Base-by-base conservation (phyloP, 1,284 basidiomycete species). In the Tetrapyrgos nigripes region DNA sequence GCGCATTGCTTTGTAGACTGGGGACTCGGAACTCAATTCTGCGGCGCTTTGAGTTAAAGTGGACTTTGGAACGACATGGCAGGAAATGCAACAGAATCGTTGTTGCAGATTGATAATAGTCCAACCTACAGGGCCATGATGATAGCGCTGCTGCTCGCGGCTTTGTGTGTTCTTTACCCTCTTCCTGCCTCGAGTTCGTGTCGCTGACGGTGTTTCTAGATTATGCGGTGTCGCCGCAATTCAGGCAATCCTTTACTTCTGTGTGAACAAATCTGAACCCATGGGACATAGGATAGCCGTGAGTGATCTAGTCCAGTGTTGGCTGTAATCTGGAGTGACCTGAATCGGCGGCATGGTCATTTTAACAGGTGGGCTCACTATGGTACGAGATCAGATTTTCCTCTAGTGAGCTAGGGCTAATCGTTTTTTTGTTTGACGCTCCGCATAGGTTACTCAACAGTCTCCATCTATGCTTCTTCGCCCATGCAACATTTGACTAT, bases 401-500 rank as follows among this genome's bases (percentile, higher is more conserved):
- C 31, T n/a, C 19, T 8, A 6, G n/a, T n/a, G 6, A 27, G 26
- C 17, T 26, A 13, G 27, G 5, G 14, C 11, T 4, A 45, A 26
- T 26, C 13, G 17, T 23, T 52, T 23, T 23, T 35, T 1, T 11
- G 26, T 13, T 19, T 14, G n/a, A n/a, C n/a, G n/a, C n/a, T n/a
- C n/a, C n/a, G n/a, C n/a, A 24, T 24, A 61, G 59, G 55, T 19
- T 51, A 9, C 23, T 55, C n/a, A 55, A 54, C 26, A 31, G 54
- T 6, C 31, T 57, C 13, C 59, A 61, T 6, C 31, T 61, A 17
- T 53, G 50, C 26, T 58, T 61, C 35, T 49, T 61, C 11, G 57
- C 58, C 21, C 48, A 48, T 43, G 55, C 51, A 23, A 55, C 59
- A 10, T 54, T 57, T 31, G 55, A 47, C 27, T 61, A 61, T 48